Evolutionary conservation across 208 protist species (phyloP).

Genomic region (Leishmania amazonensis): DNA sequence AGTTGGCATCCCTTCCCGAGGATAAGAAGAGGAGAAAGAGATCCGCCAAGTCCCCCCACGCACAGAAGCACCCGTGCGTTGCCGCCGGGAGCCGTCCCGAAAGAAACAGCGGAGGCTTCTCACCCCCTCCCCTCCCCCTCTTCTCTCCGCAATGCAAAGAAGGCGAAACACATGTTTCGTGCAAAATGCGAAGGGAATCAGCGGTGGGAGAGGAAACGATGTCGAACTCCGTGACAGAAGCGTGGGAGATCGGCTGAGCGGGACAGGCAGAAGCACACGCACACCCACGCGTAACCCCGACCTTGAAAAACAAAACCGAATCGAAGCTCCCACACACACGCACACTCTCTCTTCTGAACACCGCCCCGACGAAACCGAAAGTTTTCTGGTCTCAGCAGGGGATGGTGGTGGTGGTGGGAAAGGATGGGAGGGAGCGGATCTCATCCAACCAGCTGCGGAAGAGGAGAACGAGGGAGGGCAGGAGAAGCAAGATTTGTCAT

Average conservation of each 20-base stretch:
- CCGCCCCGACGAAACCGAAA: background rate
- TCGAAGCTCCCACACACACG: background rate
- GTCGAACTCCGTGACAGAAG: background rate
- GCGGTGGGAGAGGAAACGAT: background rate
- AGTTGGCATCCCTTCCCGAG: background rate
- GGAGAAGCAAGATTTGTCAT: background rate
- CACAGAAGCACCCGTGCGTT: background rate
- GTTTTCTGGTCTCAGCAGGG: too few relatives aligned
- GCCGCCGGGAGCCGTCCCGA: background rate
- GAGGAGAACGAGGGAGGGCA: background rate
- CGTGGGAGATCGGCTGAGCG: background rate
- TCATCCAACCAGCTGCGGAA: background rate
- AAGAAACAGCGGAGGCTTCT: background rate
- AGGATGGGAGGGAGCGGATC: background rate
- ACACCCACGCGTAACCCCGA: background rate
- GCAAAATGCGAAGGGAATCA: background rate
- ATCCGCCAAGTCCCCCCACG: background rate
- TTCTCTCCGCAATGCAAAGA: background rate
- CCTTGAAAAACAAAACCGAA: background rate
- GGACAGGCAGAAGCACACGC: background rate
- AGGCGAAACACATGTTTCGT: background rate
- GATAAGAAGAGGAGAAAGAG: background rate
- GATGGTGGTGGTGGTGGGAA: background rate
- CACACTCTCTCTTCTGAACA: too few relatives aligned
- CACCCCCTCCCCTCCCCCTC: background rate